Conservation (phyloP, 495 filamentous ascomycete genomes). For the Xylaria palmicola region DNA sequence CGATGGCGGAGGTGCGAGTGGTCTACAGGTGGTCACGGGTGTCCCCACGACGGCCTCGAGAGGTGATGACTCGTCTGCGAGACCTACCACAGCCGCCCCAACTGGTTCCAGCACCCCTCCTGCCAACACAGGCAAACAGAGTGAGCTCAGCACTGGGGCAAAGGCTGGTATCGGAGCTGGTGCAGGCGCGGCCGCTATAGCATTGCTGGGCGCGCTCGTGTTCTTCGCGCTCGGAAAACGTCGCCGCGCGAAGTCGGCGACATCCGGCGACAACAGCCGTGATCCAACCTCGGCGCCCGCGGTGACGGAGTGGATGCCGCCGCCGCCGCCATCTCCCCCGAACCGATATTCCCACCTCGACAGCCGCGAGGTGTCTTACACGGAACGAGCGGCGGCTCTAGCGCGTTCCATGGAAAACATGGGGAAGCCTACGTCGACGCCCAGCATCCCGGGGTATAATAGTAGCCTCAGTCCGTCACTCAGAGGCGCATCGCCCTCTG, state of each 20-base stretch:
- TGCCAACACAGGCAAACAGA: not conserved
- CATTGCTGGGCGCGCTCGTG: not conserved
- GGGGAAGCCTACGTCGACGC: not conserved
- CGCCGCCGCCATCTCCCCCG: not conserved
- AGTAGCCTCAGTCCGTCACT: not conserved
- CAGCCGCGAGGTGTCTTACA: not conserved
- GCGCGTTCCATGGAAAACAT: not conserved
- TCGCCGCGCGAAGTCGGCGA: not conserved
- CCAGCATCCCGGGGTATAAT: not conserved
- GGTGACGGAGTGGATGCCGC: not conserved
- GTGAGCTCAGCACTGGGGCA: conserved; percentile 8
- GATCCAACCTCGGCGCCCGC: not conserved
- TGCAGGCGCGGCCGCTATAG: conserved; percentile 9
- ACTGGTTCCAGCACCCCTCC: not conserved
- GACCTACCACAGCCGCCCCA: not conserved
- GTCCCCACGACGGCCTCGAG: not conserved
- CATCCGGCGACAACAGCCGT: not conserved
- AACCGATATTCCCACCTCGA: not conserved
- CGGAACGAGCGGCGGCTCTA: not conserved
- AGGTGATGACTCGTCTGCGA: not conserved
- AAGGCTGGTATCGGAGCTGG: conserved; percentile 21
- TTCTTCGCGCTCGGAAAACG: not conserved
- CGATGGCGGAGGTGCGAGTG: not conserved
- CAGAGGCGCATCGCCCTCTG: not conserved
- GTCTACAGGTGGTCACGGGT: not conserved